Percentiles rank a stretch among this genome's conserved stretches.
phyloP scores from a whole-genome alignment of 768 basidiomycete genomes.

The Imleria badia region DNA sequence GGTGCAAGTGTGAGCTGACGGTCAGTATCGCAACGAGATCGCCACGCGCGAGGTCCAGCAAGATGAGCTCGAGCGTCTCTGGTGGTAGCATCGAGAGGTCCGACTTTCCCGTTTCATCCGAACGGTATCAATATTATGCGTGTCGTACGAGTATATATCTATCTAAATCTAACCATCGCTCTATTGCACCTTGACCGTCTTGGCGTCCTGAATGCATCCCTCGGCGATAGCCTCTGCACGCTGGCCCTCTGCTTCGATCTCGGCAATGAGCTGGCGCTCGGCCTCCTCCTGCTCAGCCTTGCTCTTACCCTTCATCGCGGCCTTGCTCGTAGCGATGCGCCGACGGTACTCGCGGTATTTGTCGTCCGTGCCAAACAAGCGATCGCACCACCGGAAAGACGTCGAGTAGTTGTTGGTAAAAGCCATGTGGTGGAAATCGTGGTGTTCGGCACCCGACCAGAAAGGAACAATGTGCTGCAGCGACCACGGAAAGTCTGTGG shows the following conservation, averaged over 20 bases:
- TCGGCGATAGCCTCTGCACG: conserved; percentile 62
- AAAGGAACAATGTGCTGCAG: conserved; percentile 89
- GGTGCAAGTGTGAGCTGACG: conserved; percentile 27
- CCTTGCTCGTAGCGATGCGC: conserved; percentile 62
- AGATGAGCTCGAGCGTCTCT: conserved; percentile 37
- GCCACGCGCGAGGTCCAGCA: conserved; percentile 23
- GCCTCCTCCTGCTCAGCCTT: conserved; percentile 52
- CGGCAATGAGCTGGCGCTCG: conserved; percentile 62
- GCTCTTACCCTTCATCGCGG: conserved; percentile 49
- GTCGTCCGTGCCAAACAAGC: conserved; percentile 83
- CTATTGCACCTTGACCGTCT: conserved; percentile 31
- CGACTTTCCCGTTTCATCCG: too few species aligned
- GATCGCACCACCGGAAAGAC: conserved; percentile 93
- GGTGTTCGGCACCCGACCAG: conserved; percentile 97
- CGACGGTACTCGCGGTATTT: conserved; percentile 83
- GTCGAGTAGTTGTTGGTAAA: conserved; percentile 94
- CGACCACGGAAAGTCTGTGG: conserved; percentile 93
- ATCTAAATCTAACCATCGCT: background rate
- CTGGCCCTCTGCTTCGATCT: conserved; percentile 73
- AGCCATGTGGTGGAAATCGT: conserved; percentile 98
- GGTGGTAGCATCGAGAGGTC: conserved; percentile 28
- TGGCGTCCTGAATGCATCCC: conserved; percentile 23
- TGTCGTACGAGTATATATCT: conserved; percentile 7
- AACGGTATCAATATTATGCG: conserved; percentile 2
- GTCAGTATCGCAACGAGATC: conserved; percentile 29